These are phyloP conservation scores for Leishmania major DNA, from an alignment of 208 protist genomes.

Conservation along the genomic window DNA sequence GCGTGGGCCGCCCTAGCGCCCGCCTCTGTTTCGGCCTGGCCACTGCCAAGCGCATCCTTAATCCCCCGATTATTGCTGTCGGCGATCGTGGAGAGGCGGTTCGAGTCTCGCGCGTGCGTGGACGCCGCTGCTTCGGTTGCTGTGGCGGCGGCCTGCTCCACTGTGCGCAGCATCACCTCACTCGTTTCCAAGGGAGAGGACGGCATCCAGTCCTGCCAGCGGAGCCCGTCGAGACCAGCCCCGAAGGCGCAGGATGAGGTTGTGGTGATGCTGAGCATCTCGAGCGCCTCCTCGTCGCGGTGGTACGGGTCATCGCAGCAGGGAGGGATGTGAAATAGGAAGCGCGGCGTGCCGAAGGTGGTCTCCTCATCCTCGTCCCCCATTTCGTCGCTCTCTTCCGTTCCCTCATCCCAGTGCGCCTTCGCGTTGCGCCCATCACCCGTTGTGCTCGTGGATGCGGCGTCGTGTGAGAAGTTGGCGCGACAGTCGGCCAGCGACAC, in stretches of 20 bases:
- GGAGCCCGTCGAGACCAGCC: conserved; percentile 41
- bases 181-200: conserved; percentile 13
- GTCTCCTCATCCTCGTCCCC: not conserved
- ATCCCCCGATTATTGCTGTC: not conserved
- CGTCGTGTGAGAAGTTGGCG: not conserved
- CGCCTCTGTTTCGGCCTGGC: not conserved
- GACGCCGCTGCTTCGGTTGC: not conserved
- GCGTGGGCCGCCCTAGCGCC: not conserved
- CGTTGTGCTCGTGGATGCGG: not conserved
- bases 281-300: conserved; percentile 52
- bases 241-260: conserved; percentile 61
- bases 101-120: not conserved
- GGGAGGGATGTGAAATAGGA: conserved; percentile 25
- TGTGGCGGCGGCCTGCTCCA: not conserved
- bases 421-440: not conserved
- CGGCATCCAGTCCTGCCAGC: conserved; percentile 34
- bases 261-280: conserved; percentile 52
- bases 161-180: conserved; percentile 12
- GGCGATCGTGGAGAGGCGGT: not conserved
- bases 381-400: not conserved
- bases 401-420: not conserved
- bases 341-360: not conserved
- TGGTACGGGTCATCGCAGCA: conserved; percentile 61
- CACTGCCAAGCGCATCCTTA: not conserved
- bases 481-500: conserved; percentile 27